Conservation (phyloP, 1,284 basidiomycete species). For the Ceratobasidium theobromae region DNA sequence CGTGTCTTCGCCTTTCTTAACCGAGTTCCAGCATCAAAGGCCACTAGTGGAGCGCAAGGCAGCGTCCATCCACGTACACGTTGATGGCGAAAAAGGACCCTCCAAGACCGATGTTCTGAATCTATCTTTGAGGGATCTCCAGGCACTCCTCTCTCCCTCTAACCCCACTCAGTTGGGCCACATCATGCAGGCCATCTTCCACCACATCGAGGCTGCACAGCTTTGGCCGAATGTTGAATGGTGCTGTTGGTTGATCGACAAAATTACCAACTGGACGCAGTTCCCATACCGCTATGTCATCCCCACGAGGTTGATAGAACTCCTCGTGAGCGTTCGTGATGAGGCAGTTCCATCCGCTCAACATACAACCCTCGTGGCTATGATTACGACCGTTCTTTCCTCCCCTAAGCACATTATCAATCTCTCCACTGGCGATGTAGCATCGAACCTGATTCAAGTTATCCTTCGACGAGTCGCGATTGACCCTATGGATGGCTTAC, state of each 20-base stretch:
- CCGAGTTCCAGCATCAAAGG: constrained; percentile 70
- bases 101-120: constrained; percentile 71
- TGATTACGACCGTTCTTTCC: constrained; percentile 83
- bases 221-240: constrained; percentile 76
- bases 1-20: constrained; percentile 63
- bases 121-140: constrained; percentile 71
- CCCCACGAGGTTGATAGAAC: constrained; percentile 82
- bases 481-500: constrained; percentile 64
- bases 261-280: constrained; percentile 79
- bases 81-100: constrained; percentile 87
- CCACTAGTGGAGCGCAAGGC: constrained; percentile 78
- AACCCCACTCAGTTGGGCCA: constrained; percentile 74
- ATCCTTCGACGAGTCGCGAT: constrained; percentile 70
- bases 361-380: constrained; percentile 72
- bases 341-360: constrained; percentile 53
- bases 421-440: constrained; percentile 86
- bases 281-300: constrained; percentile 92
- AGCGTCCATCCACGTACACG: constrained; percentile 81
- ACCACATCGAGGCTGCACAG: constrained; percentile 60
- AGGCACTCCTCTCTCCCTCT: constrained; percentile 73
- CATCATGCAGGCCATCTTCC: constrained; percentile 70
- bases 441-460: constrained; percentile 74
- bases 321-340: constrained; percentile 71
- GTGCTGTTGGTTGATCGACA: constrained; percentile 81
- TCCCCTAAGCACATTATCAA: constrained; percentile 84